Conservation (phyloP, 192 early-diverging fungal species). For the Coemansia sp. region DNA sequence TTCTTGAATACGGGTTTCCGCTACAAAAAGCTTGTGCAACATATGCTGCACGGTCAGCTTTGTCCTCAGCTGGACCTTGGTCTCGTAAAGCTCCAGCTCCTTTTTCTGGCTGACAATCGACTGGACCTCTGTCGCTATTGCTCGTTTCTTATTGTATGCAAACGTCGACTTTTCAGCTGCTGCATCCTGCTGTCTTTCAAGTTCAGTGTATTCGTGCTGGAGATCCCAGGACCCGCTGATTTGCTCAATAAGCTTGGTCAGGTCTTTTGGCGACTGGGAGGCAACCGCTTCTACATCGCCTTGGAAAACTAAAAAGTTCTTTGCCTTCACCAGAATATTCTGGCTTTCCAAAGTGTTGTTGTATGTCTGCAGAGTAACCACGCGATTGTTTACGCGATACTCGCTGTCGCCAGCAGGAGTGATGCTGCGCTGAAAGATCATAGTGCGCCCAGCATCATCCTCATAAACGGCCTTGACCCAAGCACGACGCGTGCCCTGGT, state of each 20-base stretch:
- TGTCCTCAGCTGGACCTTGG: conserved; percentile 63
- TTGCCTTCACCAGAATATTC: conserved; percentile 92
- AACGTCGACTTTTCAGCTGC: conserved; percentile 86
- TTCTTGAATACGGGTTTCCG: conserved; percentile 66
- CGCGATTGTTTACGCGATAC: conserved; percentile 82
- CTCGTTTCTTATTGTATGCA: conserved; percentile 90
- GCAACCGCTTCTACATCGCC: conserved; percentile 98
- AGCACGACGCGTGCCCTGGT: conserved; percentile 55
- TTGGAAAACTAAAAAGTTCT: conserved; percentile 99
- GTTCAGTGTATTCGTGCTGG: conserved; percentile 83
- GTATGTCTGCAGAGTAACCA: conserved; percentile 76
- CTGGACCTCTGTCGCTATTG: conserved; percentile 88
- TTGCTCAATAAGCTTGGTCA: conserved; percentile 93
- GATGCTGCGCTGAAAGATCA: conserved; percentile 75
- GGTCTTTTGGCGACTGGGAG: conserved; percentile 91
- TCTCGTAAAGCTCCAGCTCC: conserved; percentile 84
- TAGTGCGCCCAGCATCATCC: conserved; percentile 60
- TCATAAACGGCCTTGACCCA: conserved; percentile 87
- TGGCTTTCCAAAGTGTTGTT: conserved; percentile 74
- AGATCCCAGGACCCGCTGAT: conserved; percentile 93
- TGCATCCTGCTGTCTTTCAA: conserved; percentile 80
- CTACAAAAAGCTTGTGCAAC: conserved; percentile 91
- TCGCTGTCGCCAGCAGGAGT: conserved; percentile 72
- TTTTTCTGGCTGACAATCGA: conserved; percentile 90
- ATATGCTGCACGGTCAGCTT: conserved; percentile 69